phyloP scores from a whole-genome alignment of 148 eudicot species.

The Spergularia bocconei region DNA sequence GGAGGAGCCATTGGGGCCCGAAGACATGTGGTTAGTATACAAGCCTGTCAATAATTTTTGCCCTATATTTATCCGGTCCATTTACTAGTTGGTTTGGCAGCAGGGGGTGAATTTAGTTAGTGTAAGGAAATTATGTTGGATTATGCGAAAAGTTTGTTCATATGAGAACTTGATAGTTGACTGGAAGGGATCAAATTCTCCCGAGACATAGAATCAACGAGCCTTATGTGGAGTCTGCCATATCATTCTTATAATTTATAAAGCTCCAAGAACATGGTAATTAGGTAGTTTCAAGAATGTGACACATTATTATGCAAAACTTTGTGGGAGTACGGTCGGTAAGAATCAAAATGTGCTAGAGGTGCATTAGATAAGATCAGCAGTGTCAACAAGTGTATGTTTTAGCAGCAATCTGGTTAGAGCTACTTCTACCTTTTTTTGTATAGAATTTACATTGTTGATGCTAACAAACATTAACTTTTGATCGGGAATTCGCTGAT shows the following conservation, averaged over 20 bases:
- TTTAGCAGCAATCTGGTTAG: not conserved
- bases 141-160: not conserved
- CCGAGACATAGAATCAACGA: not conserved
- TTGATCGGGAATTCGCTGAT: not conserved
- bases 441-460: not conserved
- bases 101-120: not conserved
- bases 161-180: not conserved
- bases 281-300: too few species aligned
- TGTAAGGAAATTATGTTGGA: not conserved
- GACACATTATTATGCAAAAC: too few species aligned
- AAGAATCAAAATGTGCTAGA: not conserved
- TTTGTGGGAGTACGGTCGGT: not conserved
- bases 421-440: not conserved
- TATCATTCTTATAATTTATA: too few species aligned
- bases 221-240: not conserved
- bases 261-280: too few species aligned
- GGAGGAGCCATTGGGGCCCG: slow-evolving; percentile 94
- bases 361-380: slow-evolving; percentile 4
- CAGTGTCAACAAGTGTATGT: not conserved
- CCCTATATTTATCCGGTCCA: not conserved
- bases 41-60: not conserved
- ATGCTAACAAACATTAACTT: not conserved
- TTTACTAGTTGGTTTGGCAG: not conserved
- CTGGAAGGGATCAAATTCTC: not conserved
- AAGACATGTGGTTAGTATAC: slow-evolving; percentile 47